A percentile compares a stretch with the other conserved stretches of the same genome.
These are phyloP conservation scores for Ettlia oleoabundans DNA, from an alignment of 139 green algal genomes.

Conservation along the genomic window DNA sequence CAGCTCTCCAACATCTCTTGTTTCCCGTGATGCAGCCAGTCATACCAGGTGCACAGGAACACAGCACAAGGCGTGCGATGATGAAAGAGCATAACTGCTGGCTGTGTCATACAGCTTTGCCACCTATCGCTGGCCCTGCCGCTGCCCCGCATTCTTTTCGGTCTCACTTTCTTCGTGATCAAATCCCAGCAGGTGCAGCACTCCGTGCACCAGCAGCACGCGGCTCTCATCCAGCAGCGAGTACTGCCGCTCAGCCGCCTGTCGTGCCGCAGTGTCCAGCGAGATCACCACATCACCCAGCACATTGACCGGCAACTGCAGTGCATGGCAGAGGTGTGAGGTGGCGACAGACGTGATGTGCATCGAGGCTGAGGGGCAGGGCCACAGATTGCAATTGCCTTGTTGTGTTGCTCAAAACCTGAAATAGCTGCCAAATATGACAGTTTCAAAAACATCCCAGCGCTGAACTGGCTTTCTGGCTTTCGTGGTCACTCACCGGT, in stretches of 20 bases:
- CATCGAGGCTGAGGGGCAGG: too few species aligned
- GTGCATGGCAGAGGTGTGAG: too few species aligned
- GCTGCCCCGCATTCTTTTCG: background rate
- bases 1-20: too few species aligned
- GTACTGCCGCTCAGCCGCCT: conserved; percentile 84
- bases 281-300: conserved; percentile 95
- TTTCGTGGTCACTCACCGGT: background rate
- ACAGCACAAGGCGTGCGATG: too few species aligned
- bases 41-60: too few species aligned
- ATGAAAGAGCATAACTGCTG: too few species aligned
- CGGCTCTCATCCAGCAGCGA: conserved; percentile 77
- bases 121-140: background rate
- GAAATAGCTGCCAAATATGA: too few species aligned
- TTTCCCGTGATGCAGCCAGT: too few species aligned
- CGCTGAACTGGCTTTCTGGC: background rate
- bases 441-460: too few species aligned
- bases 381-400: too few species aligned
- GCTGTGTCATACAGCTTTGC: background rate
- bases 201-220: conserved; percentile 93
- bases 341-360: too few species aligned
- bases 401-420: too few species aligned
- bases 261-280: conserved; percentile 87
- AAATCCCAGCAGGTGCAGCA: conserved; percentile 91
- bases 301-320: conserved; percentile 71
- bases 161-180: conserved; percentile 86